Percentiles rank a stretch among this genome's conserved stretches.
Evolutionary conservation across 345 rosid genomes (phyloP).

Genomic region (Lepidium africanum): DNA sequence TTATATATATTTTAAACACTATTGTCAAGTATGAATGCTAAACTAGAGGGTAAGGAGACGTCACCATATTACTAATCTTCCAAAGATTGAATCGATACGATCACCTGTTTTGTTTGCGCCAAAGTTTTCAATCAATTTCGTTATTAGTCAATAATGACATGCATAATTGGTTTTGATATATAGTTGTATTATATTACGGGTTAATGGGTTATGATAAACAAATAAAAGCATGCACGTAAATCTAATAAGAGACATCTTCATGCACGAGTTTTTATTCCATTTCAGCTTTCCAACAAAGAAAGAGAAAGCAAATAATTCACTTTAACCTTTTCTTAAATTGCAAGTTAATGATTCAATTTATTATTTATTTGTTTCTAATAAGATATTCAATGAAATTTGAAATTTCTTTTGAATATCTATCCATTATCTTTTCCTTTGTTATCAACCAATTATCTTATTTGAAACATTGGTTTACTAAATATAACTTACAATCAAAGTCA

Average conservation of each 20-base stretch:
- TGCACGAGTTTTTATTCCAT: conserved; percentile 32
- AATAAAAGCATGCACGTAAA: conserved; percentile 27
- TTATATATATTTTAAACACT: no score
- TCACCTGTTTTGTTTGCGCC: background rate
- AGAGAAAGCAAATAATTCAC: conserved; percentile 14
- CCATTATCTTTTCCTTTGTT: background rate
- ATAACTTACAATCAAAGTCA: no score
- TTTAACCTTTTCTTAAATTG: conserved; percentile 26
- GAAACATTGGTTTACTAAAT: no score
- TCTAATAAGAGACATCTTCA: conserved; percentile 25
- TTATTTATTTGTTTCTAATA: background rate
- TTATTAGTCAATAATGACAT: background rate
- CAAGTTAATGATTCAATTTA: conserved; percentile 13
- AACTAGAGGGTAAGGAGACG: no score
- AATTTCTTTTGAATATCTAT: background rate
- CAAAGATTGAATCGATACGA: background rate
- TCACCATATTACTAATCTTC: background rate
- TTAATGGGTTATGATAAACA: conserved; percentile 2
- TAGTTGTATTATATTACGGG: conserved; percentile 1
- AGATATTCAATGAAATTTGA: background rate
- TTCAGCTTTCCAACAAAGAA: conserved; percentile 27
- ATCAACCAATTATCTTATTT: no score
- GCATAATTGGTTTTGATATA: conserved; percentile 2
- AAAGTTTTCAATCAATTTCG: background rate
- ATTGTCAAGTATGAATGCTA: no score